Percentiles rank a stretch among this genome's conserved stretches.
phyloP scores from a whole-genome alignment of 2,329 filamentous ascomycete species.

The Erysiphe neolycopersici region DNA sequence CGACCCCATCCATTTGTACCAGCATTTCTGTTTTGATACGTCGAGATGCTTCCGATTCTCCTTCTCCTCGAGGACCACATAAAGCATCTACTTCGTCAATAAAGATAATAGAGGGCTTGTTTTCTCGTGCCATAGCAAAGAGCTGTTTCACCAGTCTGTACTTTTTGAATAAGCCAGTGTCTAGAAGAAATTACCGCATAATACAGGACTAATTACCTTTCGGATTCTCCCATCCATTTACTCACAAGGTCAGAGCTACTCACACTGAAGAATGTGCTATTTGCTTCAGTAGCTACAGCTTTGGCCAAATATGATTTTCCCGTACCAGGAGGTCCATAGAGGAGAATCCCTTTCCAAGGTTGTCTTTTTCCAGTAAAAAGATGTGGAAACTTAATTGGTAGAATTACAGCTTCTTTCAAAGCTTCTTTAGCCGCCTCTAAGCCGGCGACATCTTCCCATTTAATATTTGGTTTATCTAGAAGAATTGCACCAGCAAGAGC shows the following conservation, averaged over 20 bases:
- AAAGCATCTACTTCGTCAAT: conserved; percentile 96
- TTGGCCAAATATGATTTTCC: conserved; percentile 96
- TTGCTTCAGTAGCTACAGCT: conserved; percentile 90
- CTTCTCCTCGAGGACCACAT: conserved; percentile 75
- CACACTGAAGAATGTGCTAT: conserved; percentile 97
- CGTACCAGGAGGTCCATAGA: conserved; percentile 89
- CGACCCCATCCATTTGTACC: conserved; percentile 97
- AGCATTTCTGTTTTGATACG: conserved; percentile 97
- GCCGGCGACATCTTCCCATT: conserved; percentile 95
- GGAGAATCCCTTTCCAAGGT: conserved; percentile 91
- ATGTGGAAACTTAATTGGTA: conserved; percentile 96
- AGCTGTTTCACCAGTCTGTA: conserved; percentile 60
- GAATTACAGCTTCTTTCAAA: conserved; percentile 85
- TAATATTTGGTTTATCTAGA: conserved; percentile 83
- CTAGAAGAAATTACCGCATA: background rate
- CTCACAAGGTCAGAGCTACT: conserved; percentile 91
- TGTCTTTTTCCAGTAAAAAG: conserved; percentile 88
- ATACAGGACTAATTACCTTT: conserved; percentile 36
- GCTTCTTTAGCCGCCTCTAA: conserved; percentile 88
- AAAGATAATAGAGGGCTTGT: conserved; percentile 95
- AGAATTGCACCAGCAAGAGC: conserved; percentile 80
- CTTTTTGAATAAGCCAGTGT: background rate
- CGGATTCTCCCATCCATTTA: conserved; percentile 99
- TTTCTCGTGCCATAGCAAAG: conserved; percentile 94
- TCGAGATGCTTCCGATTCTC: conserved; percentile 87